A percentile compares a stretch with the other conserved stretches of the same genome.
phyloP scores from a whole-genome alignment of 768 basidiomycete species.

The Gymnopilus dilepis region DNA sequence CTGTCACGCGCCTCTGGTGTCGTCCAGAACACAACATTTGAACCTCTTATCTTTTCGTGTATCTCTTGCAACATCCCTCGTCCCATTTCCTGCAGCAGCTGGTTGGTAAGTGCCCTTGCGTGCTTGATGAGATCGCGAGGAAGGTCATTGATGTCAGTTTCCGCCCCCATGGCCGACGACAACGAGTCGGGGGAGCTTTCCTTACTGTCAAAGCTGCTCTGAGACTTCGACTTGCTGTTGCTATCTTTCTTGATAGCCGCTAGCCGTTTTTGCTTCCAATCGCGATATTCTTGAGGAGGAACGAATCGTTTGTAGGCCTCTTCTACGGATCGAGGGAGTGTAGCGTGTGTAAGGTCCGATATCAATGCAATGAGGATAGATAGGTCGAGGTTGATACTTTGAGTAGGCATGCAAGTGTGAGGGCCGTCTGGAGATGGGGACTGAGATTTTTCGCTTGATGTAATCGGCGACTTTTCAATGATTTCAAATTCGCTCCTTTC shows the following conservation, averaged over 20 bases:
- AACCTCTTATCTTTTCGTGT: constrained; percentile 44
- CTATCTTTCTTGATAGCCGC: constrained; percentile 5
- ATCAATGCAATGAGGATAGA: constrained; percentile 85
- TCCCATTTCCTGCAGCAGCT: constrained; percentile 77
- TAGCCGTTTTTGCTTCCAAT: constrained; percentile 57
- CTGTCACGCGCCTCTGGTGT: constrained; percentile 77
- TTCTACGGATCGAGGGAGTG: constrained; percentile 58
- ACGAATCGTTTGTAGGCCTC: constrained; percentile 71
- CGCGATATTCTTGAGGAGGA: constrained; percentile 58
- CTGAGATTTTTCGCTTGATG: background rate
- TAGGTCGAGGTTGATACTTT: constrained; percentile 78
- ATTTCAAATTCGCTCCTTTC: constrained; percentile 45
- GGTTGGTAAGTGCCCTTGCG: constrained; percentile 71
- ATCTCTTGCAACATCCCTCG: constrained; percentile 68
- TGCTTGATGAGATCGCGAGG: constrained; percentile 55
- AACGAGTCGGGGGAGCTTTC: background rate
- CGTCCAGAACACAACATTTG: constrained; percentile 75
- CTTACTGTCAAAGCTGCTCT: background rate
- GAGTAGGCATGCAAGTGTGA: constrained; percentile 51
- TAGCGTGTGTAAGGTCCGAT: constrained; percentile 80
- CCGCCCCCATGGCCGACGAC: constrained; percentile 18
- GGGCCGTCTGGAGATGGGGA: constrained; percentile 18
- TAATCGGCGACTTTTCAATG: background rate
- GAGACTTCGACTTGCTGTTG: constrained; percentile 22
- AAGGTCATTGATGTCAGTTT: constrained; percentile 35